These are phyloP conservation scores for Microbotryum violaceum DNA, from an alignment of 1,284 basidiomycete genomes.

Conservation along the genomic window DNA sequence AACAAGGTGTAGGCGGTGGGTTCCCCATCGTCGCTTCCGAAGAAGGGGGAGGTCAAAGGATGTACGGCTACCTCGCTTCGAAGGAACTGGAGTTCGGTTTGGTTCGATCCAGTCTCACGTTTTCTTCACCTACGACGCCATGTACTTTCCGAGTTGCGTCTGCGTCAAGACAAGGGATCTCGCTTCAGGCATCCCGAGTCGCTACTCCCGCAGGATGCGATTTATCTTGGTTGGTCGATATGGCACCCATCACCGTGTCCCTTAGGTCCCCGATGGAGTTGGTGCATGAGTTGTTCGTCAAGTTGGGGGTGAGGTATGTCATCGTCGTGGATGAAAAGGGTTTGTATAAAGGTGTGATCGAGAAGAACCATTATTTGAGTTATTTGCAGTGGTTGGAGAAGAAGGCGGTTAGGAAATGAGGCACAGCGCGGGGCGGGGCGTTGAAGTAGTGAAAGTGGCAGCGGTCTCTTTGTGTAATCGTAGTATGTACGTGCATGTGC, in stretches of 20 bases:
- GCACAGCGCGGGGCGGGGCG: too few species aligned
- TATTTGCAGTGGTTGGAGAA: constrained; percentile 3
- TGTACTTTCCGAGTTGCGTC: constrained; percentile 28
- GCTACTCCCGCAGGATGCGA: constrained; percentile 33
- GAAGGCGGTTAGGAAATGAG: background rate
- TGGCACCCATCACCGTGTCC: constrained; percentile 25
- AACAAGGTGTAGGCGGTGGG: constrained; percentile 67
- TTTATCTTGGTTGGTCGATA: constrained; percentile 42
- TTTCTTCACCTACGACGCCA: constrained; percentile 10
- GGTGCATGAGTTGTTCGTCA: constrained; percentile 57
- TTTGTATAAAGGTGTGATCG: constrained; percentile 77
- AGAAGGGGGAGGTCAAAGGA: constrained; percentile 51
- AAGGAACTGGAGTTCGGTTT: constrained; percentile 90
- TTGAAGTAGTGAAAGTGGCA: too few species aligned
- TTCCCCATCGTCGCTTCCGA: constrained; percentile 65
- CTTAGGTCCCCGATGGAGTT: constrained; percentile 26
- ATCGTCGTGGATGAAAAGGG: constrained; percentile 76
- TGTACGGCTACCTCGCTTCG: constrained; percentile 87
- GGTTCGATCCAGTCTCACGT: constrained; percentile 4
- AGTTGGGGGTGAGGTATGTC: constrained; percentile 82
- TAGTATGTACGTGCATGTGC: too few species aligned
- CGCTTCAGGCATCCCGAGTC: constrained; percentile 53
- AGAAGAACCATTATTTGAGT: constrained; percentile 61
- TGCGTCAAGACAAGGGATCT: constrained; percentile 70
- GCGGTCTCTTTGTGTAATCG: too few species aligned